Base-by-base conservation (phyloP, 2,329 filamentous ascomycete species). In the Trichoderma koningii region DNA sequence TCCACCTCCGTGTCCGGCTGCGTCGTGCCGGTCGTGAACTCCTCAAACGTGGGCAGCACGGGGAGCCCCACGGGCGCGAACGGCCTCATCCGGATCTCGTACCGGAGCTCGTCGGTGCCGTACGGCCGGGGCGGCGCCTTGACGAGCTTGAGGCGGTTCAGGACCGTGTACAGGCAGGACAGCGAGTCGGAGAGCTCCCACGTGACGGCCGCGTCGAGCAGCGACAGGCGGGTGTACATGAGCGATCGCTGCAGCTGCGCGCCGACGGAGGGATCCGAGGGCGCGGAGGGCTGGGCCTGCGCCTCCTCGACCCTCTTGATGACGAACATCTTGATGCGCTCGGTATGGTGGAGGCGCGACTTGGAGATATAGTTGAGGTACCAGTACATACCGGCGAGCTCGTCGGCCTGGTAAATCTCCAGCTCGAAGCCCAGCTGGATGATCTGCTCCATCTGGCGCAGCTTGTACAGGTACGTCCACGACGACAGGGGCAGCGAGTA, bases 361-460 rank as follows among this genome's bases (percentile, higher is more conserved):
- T 88, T 85, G 72, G 90, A 81, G 66, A 96, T 79, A 78, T 91
- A 86, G 70, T 91, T 86, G 68, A 97, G 79, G 75, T 97, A 93
- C 87, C 90, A 95, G 76, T 98, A 98, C 90, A 97, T 96, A 26
- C 87, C 88, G 0, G 88, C 85, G 10, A 95, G 82, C 75, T 99
- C 95, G 74, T 96, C 90, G 0, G 87, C 83, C 61, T 94, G 88
- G 76, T 98, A 98, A 10, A 97, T 86, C 50, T 94, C 89, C 14
- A 97, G 87, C 76, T 99, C 95, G 75, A 99, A 98, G 14, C 96
- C 95, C 38, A 97, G 86, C 73, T 97, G 91, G 17, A 97, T 83
- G 52, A 96, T 89, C 81, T 88, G 90, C 73, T 94, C 89, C 83
- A 97, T 92, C 72, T 94, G 87, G 34, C 85, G 86, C n/a, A 97